These are phyloP conservation scores for Lotmaria passim DNA, from an alignment of 208 protist species.

Conservation along the genomic window DNA sequence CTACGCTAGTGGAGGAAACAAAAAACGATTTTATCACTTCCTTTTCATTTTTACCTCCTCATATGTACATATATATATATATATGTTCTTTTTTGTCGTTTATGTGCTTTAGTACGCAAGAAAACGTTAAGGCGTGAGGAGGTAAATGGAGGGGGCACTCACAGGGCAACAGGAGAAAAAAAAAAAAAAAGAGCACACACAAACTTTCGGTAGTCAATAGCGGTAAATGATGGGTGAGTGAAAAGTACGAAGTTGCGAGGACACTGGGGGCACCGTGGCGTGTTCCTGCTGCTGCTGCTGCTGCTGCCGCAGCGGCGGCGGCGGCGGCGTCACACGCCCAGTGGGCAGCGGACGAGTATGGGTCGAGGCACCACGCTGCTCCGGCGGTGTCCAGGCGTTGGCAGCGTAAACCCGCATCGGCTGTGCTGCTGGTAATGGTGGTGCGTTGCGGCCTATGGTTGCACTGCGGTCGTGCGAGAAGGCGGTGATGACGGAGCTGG, in stretches of 20 bases:
- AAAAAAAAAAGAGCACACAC: background rate
- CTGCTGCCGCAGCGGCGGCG: background rate
- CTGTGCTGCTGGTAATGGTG: background rate
- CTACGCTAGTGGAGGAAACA: too few relatives aligned
- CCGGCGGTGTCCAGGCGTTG: background rate
- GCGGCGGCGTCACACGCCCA: background rate
- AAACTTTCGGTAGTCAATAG: background rate
- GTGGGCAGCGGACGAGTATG: slow-evolving; percentile 8
- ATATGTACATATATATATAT: too few relatives aligned
- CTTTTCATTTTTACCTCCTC: too few relatives aligned
- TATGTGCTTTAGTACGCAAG: too few relatives aligned
- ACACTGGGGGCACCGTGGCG: background rate
- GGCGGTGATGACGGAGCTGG: slow-evolving; percentile 12
- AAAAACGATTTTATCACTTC: too few relatives aligned
- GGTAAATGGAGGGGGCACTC: too few relatives aligned
- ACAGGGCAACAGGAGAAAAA: too few relatives aligned
- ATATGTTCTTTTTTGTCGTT: too few relatives aligned
- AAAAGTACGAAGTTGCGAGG: background rate
- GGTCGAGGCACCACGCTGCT: too few relatives aligned
- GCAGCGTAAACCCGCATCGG: slow-evolving; percentile 12
- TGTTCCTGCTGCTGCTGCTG: too few relatives aligned
- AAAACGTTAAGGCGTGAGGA: too few relatives aligned
- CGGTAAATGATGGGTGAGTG: slow-evolving; percentile 29
- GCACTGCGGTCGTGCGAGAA: background rate
- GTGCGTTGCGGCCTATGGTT: background rate